Evolutionary conservation across 495 filamentous ascomycete genomes (phyloP).

Genomic region (Apiosordaria backusii): DNA sequence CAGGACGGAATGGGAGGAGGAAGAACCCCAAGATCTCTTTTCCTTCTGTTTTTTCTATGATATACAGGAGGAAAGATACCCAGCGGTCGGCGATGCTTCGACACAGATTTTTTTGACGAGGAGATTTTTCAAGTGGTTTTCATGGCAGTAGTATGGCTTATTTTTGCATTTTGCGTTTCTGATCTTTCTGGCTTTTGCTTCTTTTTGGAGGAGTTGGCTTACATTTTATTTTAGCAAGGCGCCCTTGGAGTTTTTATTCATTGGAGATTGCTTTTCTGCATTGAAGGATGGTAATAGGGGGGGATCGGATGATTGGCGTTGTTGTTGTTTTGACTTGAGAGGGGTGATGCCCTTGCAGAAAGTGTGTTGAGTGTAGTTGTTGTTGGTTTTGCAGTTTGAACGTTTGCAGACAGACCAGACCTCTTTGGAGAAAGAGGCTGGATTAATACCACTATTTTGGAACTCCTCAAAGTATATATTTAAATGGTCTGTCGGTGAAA

Average conservation of each 20-base stretch:
- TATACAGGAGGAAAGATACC: constrained; percentile 11
- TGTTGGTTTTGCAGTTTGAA: too few relatives aligned
- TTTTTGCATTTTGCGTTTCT: constrained; percentile 1
- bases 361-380: neutral
- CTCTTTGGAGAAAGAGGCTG: too few relatives aligned
- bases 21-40: neutral
- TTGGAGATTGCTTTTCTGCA: neutral
- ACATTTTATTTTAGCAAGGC: neutral
- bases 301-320: neutral
- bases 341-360: neutral
- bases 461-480: too few relatives aligned
- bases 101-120: neutral
- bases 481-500: too few relatives aligned
- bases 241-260: neutral
- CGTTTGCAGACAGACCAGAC: too few relatives aligned
- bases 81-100: neutral
- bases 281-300: neutral
- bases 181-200: neutral
- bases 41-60: constrained; percentile 7
- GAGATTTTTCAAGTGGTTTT: neutral
- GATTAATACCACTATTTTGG: too few relatives aligned
- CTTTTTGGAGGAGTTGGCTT: constrained; percentile 1
- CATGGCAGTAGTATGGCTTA: neutral
- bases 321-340: neutral
- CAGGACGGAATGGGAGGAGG: neutral